Conservation (phyloP, 371 early-diverging fungal species). For the Mucor lusitanicus region DNA sequence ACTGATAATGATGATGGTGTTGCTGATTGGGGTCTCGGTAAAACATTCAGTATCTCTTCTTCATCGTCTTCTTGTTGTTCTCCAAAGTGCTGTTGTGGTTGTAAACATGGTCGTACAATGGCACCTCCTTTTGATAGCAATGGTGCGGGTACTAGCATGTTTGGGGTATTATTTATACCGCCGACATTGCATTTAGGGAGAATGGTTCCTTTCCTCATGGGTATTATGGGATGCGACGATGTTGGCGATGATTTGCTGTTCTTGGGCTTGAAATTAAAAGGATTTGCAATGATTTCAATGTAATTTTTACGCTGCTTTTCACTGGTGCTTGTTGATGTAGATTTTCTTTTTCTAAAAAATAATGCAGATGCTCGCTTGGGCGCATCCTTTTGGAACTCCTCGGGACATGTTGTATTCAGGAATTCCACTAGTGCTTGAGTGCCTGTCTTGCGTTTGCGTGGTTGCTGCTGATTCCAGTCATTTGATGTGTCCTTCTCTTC, state of each 20-base stretch:
- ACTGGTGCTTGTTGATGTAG: background rate
- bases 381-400: slow-evolving; percentile 26
- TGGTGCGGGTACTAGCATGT: background rate
- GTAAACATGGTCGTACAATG: background rate
- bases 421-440: slow-evolving; percentile 41
- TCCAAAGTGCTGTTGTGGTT: background rate
- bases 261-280: slow-evolving; percentile 10
- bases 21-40: background rate
- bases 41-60: background rate
- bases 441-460: slow-evolving; percentile 27
- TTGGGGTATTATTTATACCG: background rate
- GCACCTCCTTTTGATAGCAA: background rate
- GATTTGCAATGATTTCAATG: slow-evolving; percentile 29
- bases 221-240: background rate
- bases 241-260: background rate
- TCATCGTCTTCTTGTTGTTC: background rate
- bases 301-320: slow-evolving; percentile 16
- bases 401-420: slow-evolving; percentile 35
- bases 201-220: background rate
- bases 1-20: background rate
- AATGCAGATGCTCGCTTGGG: slow-evolving; percentile 17
- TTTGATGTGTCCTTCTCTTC: background rate
- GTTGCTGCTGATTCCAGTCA: slow-evolving; percentile 3
- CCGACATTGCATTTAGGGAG: slow-evolving; percentile 1
- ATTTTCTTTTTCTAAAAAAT: slow-evolving; percentile 17